Percentiles rank a stretch among this genome's conserved stretches.
Conservation (phyloP, 768 basidiomycete species). For the Mycena sanguinolenta region DNA sequence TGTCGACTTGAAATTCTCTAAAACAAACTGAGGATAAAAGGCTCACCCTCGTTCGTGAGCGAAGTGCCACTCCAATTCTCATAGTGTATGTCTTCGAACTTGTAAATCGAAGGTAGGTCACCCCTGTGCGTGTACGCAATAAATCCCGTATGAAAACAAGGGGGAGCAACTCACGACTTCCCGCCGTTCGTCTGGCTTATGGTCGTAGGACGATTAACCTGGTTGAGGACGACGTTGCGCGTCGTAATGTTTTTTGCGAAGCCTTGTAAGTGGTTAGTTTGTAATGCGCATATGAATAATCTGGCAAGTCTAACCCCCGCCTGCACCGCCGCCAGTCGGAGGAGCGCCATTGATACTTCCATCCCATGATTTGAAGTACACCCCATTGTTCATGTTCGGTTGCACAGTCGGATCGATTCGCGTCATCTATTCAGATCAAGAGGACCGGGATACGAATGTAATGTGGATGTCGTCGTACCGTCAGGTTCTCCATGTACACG, state of each 20-base stretch:
- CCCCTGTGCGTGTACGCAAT: constrained; percentile 48
- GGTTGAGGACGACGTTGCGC: constrained; percentile 59
- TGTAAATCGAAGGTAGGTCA: constrained; percentile 62
- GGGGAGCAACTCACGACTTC: constrained; percentile 50
- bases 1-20: not conserved
- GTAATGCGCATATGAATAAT: not conserved
- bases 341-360: constrained; percentile 64
- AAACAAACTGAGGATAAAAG: not conserved
- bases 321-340: constrained; percentile 70
- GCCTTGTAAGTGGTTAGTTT: constrained; percentile 44
- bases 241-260: constrained; percentile 59
- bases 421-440: constrained; percentile 50
- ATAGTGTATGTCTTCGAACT: constrained; percentile 62
- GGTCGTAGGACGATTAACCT: constrained; percentile 60
- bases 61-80: constrained; percentile 63
- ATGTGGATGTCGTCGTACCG: constrained; percentile 43
- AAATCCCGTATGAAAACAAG: not conserved
- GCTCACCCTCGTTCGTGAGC: constrained; percentile 53
- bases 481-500: constrained; percentile 62
- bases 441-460: not conserved
- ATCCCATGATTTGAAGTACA: constrained; percentile 71
- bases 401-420: constrained; percentile 63
- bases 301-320: constrained; percentile 50
- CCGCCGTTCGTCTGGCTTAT: constrained; percentile 67
- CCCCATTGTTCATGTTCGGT: constrained; percentile 68